Conservation (phyloP, 2,329 filamentous ascomycete species). For the Paecilomyces dactylethromorphus region DNA sequence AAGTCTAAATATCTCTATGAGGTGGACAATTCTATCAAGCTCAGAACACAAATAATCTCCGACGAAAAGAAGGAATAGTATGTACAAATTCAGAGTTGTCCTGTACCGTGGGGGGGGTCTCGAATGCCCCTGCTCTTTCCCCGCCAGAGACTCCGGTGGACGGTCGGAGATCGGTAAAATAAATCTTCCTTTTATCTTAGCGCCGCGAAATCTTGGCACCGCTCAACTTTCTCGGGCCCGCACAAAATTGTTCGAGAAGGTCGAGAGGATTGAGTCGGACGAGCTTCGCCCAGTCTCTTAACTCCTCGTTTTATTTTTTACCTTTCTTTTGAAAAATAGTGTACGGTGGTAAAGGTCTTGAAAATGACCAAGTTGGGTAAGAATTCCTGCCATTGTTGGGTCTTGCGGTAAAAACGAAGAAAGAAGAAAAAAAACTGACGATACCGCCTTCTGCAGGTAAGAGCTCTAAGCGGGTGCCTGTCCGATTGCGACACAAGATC, state of each 20-base stretch:
- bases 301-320: conserved; percentile 8
- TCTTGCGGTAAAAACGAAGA: not conserved
- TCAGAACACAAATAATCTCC: not conserved
- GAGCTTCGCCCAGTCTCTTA: conserved; percentile 6
- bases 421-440: not conserved
- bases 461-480: conserved; percentile 84
- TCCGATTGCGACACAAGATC: conserved; percentile 91
- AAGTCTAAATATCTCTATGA: not conserved
- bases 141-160: not conserved
- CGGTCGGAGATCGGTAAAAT: conserved; percentile 27
- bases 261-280: not conserved
- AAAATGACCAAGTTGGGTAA: conserved; percentile 38
- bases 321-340: conserved; percentile 1
- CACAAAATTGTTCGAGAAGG: conserved; percentile 14
- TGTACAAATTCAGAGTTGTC: not conserved
- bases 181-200: conserved; percentile 29
- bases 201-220: conserved; percentile 26
- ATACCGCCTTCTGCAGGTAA: conserved; percentile 56
- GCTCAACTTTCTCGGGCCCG: conserved; percentile 7
- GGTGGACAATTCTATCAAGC: not conserved
- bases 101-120: not conserved
- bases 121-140: not conserved
- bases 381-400: conserved; percentile 1
- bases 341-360: conserved; percentile 7
- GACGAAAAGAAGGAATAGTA: not conserved